Percentiles rank a stretch among this genome's conserved stretches.
Conservation (phyloP, 2,329 filamentous ascomycete species). For the Clonostachys sp. region DNA sequence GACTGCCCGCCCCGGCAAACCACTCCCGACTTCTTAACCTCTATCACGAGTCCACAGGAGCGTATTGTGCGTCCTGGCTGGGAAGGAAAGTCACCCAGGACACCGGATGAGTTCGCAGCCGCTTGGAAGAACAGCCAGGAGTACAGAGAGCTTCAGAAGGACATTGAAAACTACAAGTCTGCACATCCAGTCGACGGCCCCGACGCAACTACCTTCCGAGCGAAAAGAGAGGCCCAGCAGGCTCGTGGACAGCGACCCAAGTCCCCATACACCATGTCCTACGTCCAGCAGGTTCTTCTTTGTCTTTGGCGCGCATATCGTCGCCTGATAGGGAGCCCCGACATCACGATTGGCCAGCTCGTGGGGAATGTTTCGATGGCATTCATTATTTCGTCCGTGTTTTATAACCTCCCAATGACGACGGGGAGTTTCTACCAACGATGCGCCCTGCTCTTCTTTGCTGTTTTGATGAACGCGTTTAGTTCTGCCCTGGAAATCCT, state of each 20-base stretch:
- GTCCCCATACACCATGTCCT: constrained; percentile 39
- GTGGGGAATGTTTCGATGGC: constrained; percentile 24
- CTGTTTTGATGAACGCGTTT: constrained; percentile 47
- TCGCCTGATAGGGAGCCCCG: constrained; percentile 5
- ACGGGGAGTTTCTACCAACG: constrained; percentile 50
- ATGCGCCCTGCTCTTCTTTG: constrained; percentile 26
- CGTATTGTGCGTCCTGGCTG: constrained; percentile 50
- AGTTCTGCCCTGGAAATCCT: constrained; percentile 48
- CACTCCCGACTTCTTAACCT: constrained; percentile 68
- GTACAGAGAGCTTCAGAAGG: constrained; percentile 10
- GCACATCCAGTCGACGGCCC: constrained; percentile 30
- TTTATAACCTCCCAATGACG: constrained; percentile 52
- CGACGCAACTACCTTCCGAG: constrained; percentile 26
- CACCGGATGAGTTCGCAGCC: constrained; percentile 18
- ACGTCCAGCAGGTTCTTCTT: constrained; percentile 33
- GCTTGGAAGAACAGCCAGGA: constrained; percentile 14
- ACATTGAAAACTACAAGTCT: constrained; percentile 11
- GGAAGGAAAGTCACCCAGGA: constrained; percentile 39
- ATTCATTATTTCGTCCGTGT: constrained; percentile 62
- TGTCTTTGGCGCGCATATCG: constrained; percentile 23
- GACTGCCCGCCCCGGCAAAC: constrained; percentile 62
- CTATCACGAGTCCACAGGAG: constrained; percentile 59
- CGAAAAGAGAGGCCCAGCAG: constrained; percentile 5
- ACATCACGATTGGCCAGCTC: constrained; percentile 25
- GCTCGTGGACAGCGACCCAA: constrained; percentile 26